phyloP scores from a whole-genome alignment of 192 early-diverging fungal genomes.

The Dispira parvispora region DNA sequence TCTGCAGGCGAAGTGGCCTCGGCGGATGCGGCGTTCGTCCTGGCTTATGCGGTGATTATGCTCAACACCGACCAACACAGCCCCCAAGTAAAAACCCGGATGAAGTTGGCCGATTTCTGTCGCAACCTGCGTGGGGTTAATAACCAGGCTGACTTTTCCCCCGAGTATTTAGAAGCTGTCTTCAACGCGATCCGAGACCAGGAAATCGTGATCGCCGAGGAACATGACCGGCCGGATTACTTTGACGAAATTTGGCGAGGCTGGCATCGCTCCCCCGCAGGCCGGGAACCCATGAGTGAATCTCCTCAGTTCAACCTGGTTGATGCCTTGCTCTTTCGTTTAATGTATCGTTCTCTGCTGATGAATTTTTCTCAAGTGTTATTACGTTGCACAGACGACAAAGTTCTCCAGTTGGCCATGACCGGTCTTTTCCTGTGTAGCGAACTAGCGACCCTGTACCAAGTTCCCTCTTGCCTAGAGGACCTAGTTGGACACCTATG shows the following conservation, averaged over 20 bases:
- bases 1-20: constrained; percentile 46
- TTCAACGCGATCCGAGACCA: constrained; percentile 75
- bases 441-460: constrained; percentile 29
- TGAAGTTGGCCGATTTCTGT: constrained; percentile 81
- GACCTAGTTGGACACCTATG: constrained; percentile 7
- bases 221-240: constrained; percentile 85
- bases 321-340: constrained; percentile 12
- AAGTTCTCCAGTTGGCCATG: constrained; percentile 63
- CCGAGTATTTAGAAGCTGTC: constrained; percentile 65
- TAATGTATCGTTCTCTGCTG: constrained; percentile 3
- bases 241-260: constrained; percentile 93
- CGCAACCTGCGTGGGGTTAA: constrained; percentile 83
- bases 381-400: constrained; percentile 53
- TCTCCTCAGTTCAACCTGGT: constrained; percentile 17
- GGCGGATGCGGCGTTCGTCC: constrained; percentile 67
- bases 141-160: constrained; percentile 61
- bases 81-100: constrained; percentile 71
- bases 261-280: constrained; percentile 18
- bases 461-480: not conserved
- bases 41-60: constrained; percentile 91
- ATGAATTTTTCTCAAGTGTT: constrained; percentile 11
- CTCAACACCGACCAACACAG: constrained; percentile 98
- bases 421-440: constrained; percentile 62
- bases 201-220: constrained; percentile 94
- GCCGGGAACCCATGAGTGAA: constrained; percentile 15